A percentile compares a stretch with the other conserved stretches of the same genome.
These are phyloP conservation scores for Puccinia triticina DNA, from an alignment of 1,284 basidiomycete genomes.

Conservation along the genomic window DNA sequence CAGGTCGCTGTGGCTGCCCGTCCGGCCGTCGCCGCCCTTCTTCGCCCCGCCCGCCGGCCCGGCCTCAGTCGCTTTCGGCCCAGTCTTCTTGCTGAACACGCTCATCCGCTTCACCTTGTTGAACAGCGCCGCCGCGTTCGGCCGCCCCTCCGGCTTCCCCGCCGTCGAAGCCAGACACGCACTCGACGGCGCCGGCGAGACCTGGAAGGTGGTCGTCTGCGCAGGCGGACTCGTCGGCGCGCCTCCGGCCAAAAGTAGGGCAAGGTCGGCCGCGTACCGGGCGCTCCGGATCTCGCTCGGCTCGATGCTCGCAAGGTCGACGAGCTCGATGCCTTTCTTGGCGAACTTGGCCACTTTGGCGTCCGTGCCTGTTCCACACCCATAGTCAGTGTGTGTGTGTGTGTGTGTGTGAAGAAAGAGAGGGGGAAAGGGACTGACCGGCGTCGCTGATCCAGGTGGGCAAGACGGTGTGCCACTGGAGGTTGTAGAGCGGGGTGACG, in stretches of 20 bases:
- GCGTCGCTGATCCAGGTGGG: conserved; percentile 87
- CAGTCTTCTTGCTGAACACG: conserved; percentile 2
- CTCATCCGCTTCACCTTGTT: conserved; percentile 11
- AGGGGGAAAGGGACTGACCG: conserved; percentile 17
- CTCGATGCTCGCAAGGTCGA: conserved; percentile 61
- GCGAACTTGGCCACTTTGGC: conserved; percentile 88
- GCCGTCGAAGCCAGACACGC: no score
- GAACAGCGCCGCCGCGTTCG: neutral
- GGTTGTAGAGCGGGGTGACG: conserved; percentile 90
- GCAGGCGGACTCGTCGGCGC: conserved; percentile 13
- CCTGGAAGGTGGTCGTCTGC: neutral
- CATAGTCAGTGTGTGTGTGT: conserved; percentile 73
- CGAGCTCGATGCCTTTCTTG: conserved; percentile 68
- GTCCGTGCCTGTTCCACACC: conserved; percentile 84
- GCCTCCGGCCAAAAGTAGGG: conserved; percentile 64
- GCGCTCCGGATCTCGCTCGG: conserved; percentile 67
- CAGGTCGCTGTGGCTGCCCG: conserved; percentile 1
- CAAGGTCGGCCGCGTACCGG: conserved; percentile 75
- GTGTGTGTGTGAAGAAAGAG: conserved; percentile 50
- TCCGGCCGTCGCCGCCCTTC: no score
- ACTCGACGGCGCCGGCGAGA: no score
- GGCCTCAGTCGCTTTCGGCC: neutral
- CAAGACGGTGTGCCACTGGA: conserved; percentile 88
- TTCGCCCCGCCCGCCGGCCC: no score
- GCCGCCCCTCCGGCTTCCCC: no score